Base-by-base conservation (phyloP, 2,329 filamentous ascomycete species). In the Leptoxyphium fumago region DNA sequence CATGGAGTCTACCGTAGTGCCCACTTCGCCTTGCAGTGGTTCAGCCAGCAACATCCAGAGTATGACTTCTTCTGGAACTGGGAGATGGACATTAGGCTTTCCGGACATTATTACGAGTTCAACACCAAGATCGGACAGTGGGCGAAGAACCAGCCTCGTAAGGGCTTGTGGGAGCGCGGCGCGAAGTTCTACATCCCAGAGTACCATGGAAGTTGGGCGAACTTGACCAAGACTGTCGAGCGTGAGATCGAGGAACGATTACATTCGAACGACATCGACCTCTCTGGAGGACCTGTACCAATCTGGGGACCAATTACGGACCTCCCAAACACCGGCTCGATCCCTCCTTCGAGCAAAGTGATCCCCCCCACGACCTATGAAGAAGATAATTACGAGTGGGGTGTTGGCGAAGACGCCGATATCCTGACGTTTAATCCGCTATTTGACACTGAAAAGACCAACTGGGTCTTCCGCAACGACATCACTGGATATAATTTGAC, bases 21-120 rank as follows among this genome's bases (percentile, higher is more conserved):
- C 7, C 68, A 71, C 49, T 70, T 72, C 45, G 62, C 68, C 4
- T 55, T 72, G 39, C 69, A 71, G 48, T 72, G 68, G 68, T 72
- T 72, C 51, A 60, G 65, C 10, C 69, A 71, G 52, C 61, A 68
- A 43, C 66, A 67, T 43, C 67, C 64, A 13, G 68, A 72, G 49
- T 72, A 72, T 49, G 69, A 72, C 50, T 70, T 67, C 47, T 69
- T 67, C 61, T 91, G 85, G 84, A 89, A 89, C 62, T 89, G 84
- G 84, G 86, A 93, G 60, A 85, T 93, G 76, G 85, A 93, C 60
- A 74, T 84, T 38, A 77, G 85, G 38, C 81, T 83, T 55, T 82
- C 77, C 0, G 85, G 85, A 8, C 84, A 91, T 54, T 82, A 88
- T 65, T 89, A 88, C 62, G 82, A 91, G 55, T 75, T 91, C 52